Percentiles rank a stretch among this genome's conserved stretches.
phyloP scores from a whole-genome alignment of 495 filamentous ascomycete genomes.

The Penicillium canescens region DNA sequence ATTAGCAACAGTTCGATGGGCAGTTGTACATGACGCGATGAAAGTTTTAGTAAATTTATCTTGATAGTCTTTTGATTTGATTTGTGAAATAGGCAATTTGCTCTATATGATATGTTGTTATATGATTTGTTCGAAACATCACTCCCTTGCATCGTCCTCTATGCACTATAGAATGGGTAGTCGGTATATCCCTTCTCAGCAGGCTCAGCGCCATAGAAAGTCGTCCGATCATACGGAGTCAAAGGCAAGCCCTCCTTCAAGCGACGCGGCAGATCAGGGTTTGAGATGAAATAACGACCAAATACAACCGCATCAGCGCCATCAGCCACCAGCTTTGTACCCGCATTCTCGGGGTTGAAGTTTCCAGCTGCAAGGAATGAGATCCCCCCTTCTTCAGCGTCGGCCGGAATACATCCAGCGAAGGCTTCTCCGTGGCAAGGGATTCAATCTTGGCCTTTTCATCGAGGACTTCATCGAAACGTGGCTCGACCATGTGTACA shows the following conservation, averaged over 20 bases:
- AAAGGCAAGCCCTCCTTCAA: constrained; percentile 56
- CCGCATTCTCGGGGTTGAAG: constrained; percentile 30
- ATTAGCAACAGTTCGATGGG: constrained; percentile 55
- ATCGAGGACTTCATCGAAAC: constrained; percentile 48
- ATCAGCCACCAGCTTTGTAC: constrained; percentile 19
- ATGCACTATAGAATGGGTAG: constrained; percentile 54
- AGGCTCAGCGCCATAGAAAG: constrained; percentile 55
- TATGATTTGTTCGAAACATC: constrained; percentile 18
- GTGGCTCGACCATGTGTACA: constrained; percentile 43
- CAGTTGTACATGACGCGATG: constrained; percentile 57
- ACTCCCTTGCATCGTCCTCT: constrained; percentile 20
- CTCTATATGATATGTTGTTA: constrained; percentile 2
- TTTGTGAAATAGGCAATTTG: neutral
- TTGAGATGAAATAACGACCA: constrained; percentile 66
- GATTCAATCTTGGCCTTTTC: constrained; percentile 45
- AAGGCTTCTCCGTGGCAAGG: constrained; percentile 20
- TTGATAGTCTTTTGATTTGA: constrained; percentile 6
- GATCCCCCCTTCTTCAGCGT: constrained; percentile 32
- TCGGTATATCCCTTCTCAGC: constrained; percentile 62
- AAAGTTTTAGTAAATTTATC: constrained; percentile 43
- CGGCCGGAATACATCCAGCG: constrained; percentile 29
- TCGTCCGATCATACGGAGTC: constrained; percentile 53
- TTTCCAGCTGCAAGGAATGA: constrained; percentile 32
- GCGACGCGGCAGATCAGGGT: constrained; percentile 64
- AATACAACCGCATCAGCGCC: constrained; percentile 48